Percentiles rank a stretch among this genome's conserved stretches.
Conservation (phyloP, 2,329 filamentous ascomycete species). For the Exserohilum rostratum region DNA sequence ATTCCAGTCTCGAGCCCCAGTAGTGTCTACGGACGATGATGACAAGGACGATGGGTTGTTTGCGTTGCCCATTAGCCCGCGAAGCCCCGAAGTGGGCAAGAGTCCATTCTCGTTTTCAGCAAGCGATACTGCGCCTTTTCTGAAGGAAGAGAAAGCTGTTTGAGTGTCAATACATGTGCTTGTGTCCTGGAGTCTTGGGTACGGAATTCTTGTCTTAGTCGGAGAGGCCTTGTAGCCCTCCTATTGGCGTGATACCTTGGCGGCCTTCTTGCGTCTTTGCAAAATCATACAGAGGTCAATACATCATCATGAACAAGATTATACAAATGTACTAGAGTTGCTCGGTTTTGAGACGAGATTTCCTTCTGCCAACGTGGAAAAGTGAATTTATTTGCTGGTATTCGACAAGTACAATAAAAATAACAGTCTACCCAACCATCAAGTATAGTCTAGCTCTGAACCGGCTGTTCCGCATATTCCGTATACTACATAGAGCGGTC, state of each 20-base stretch:
- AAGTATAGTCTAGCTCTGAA: too few species aligned
- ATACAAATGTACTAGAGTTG: neutral
- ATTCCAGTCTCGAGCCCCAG: constrained; percentile 40
- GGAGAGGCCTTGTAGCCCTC: constrained; percentile 2
- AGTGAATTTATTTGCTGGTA: too few species aligned
- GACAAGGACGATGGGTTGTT: constrained; percentile 82
- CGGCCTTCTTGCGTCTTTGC: constrained; percentile 4
- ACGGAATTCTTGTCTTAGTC: constrained; percentile 1
- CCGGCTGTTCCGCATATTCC: too few species aligned
- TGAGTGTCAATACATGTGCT: constrained; percentile 17
- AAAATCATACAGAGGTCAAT: constrained; percentile 3
- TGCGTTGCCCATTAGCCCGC: constrained; percentile 82
- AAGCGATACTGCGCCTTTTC: constrained; percentile 42
- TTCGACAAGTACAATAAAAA: too few species aligned
- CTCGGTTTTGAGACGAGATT: too few species aligned
- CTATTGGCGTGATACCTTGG: constrained; percentile 24
- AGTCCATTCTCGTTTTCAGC: constrained; percentile 73
- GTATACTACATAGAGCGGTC: neutral
- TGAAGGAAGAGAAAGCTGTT: constrained; percentile 37
- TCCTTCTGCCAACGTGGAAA: too few species aligned
- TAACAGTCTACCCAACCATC: too few species aligned
- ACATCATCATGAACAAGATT: neutral
- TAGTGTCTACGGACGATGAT: constrained; percentile 45
- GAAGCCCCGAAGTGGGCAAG: constrained; percentile 83
- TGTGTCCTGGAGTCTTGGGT: constrained; percentile 5